Base-by-base conservation (phyloP, 2,329 filamentous ascomycete genomes). In the Phaeoacremonium minimum region DNA sequence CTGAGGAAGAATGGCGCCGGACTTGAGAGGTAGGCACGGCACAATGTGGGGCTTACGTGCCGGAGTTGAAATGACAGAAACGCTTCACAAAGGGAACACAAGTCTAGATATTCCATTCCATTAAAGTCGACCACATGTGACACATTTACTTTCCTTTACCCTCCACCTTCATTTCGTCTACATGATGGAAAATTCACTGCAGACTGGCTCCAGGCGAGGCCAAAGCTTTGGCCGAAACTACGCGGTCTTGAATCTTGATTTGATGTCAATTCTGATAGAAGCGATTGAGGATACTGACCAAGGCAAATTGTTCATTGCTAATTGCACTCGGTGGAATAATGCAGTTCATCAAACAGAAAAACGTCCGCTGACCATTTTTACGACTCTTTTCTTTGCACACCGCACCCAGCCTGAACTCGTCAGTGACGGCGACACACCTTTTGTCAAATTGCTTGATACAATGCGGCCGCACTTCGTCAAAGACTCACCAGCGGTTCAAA, bases 201-300 rank as follows among this genome's bases (percentile, higher is more conserved):
- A n/a, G n/a, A n/a, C n/a, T n/a, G n/a, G n/a, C n/a, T n/a, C n/a
- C n/a, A n/a, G n/a, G n/a, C n/a, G n/a, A n/a, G n/a, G n/a, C n/a
- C n/a, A n/a, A n/a, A n/a, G 16, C 28, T 63, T 64, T 43, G 60
- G 58, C 36, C 36, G 46, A 8, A 46, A 57, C 44, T 65, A 62
- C 43, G 62, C 60, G 2, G 50, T 66, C 37, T 59, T 67, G 29
- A 65, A 69, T 43, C 51, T 67, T n/a, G 64, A 68, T 44, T 45
- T 61, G 11, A 65, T 64, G 52, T 50, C 55, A 16, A 48, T 49
- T 30, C 53, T 68, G 5, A 56, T 67, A 19, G 42, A 54, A 34
- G 40, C 46, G 11, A 42, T 66, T 32, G 48, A 55, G 28, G 41
- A 52, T 18, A 60, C 59, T 0, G 15, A 52, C 2, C 50, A 58